Evolutionary conservation across 441 rosid genomes (phyloP).

Genomic region (Manihot esculenta): DNA sequence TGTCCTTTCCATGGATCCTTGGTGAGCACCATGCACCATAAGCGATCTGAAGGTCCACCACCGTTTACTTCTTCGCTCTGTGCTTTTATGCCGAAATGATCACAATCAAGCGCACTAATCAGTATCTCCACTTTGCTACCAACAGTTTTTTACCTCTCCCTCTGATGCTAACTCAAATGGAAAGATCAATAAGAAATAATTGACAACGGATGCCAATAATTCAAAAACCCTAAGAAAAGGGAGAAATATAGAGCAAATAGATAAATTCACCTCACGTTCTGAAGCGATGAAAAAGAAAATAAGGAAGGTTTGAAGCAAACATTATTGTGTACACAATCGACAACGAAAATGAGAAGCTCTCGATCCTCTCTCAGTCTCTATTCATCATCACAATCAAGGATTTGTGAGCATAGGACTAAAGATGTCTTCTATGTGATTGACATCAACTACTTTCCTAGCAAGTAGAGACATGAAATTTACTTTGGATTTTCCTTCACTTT

Average conservation of each 20-base stretch:
- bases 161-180: no score
- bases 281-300: constrained; percentile 59
- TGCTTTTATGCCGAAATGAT: no score
- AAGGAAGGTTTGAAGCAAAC: constrained; percentile 64
- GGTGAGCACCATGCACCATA: no score
- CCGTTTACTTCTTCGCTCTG: no score
- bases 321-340: constrained; percentile 46
- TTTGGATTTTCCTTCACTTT: no score
- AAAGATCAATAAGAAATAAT: neutral
- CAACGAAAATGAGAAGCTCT: constrained; percentile 88
- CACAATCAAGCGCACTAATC: no score
- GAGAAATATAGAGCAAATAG: neutral
- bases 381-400: constrained; percentile 62
- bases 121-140: no score
- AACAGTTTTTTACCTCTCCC: no score
- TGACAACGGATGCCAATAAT: no score
- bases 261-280: constrained; percentile 64
- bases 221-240: neutral
- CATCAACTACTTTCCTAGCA: constrained; percentile 81
- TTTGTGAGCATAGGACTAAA: constrained; percentile 72
- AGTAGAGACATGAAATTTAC: constrained; percentile 19
- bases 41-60: no score
- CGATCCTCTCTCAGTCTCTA: constrained; percentile 73
- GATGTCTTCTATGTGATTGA: constrained; percentile 75
- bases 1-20: no score